Evolutionary conservation across 2,329 filamentous ascomycete genomes (phyloP).

Genomic region (Elsinoe ampelina): DNA sequence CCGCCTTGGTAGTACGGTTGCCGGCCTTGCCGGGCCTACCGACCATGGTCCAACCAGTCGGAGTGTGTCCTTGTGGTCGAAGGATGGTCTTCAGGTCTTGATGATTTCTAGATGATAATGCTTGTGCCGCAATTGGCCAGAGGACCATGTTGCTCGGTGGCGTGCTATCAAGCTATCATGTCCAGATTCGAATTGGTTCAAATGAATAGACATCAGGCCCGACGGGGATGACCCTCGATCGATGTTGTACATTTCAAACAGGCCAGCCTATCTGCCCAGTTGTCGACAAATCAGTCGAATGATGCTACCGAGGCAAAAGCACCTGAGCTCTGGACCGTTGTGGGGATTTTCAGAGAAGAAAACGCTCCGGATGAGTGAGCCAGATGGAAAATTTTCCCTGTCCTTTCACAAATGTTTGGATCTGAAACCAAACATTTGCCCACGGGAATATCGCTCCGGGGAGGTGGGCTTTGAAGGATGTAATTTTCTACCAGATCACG

Average conservation of each 20-base stretch:
- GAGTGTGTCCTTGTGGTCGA: neutral
- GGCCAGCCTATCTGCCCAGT: too few relatives aligned
- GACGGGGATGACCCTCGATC: neutral
- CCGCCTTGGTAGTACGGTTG: neutral
- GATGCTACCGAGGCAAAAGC: too few relatives aligned
- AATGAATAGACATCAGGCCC: neutral
- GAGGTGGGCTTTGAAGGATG: too few relatives aligned
- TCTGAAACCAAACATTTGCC: too few relatives aligned
- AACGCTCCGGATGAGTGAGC: too few relatives aligned
- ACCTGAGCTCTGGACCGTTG: too few relatives aligned
- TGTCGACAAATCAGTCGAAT: too few relatives aligned
- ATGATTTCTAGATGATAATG: neutral
- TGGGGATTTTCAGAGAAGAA: too few relatives aligned
- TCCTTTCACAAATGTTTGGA: too few relatives aligned
- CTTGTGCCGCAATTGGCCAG: neutral
- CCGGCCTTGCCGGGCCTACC: neutral
- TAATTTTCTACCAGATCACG: too few relatives aligned
- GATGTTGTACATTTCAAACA: neutral
- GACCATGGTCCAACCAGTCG: neutral
- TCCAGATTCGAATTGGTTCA: neutral
- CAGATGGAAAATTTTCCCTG: too few relatives aligned
- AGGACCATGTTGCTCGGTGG: neutral
- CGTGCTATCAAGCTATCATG: conserved; percentile 1
- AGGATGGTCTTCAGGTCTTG: neutral
- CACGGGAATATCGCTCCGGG: too few relatives aligned